Evolutionary conservation across 257 asterid genomes (phyloP), one percentile per base, ranked within the genome.

Genomic region (Mitragyna speciosa): DNA sequence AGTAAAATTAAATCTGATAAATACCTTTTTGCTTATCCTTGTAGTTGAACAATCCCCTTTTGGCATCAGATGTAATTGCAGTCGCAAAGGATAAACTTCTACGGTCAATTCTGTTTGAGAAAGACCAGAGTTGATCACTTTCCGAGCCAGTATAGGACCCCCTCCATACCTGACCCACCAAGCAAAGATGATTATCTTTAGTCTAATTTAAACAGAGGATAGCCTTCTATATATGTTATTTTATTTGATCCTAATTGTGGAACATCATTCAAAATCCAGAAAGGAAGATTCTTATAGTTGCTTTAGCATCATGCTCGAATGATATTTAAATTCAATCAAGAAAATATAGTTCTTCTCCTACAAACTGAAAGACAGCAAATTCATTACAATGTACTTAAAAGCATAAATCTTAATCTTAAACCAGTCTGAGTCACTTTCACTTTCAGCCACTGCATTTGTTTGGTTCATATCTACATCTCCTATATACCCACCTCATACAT

Each of bases 11-110:
- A 72, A 69, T 28, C 39, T 15, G 65, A 61, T 33, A 54, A 39
- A 72, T 86, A 92, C 99, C 97, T 96, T 96, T 94, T 94, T 96
- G 91, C 99, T 96, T 72, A 96, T 94, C 88, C 99, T 89, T 89
- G 92, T 85, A 64, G 94, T 79, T 80, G 96, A 87, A 82, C 80
- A 87, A 43, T 88, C 96, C 70, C 91, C 97, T 87, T 94, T 92
- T 71, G 99, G 97, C 92, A 92, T 87, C 88, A 92, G 89, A 91
- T 92, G 97, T 87, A 96, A 91, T 85, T 92, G 97, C 70, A 96
- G 97, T 58, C 97, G 91, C 78, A 96, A 82, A 79, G 99, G 99
- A 87, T 96, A 96, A 81, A 96, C 99, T 89, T 96, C 99, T 69
- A 96, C 99, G 2, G 99, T 89, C 88, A 96, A 87, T 82, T 95